Evolutionary conservation across 768 basidiomycete genomes (phyloP).

Genomic region (Chlorophyllum brunneum): DNA sequence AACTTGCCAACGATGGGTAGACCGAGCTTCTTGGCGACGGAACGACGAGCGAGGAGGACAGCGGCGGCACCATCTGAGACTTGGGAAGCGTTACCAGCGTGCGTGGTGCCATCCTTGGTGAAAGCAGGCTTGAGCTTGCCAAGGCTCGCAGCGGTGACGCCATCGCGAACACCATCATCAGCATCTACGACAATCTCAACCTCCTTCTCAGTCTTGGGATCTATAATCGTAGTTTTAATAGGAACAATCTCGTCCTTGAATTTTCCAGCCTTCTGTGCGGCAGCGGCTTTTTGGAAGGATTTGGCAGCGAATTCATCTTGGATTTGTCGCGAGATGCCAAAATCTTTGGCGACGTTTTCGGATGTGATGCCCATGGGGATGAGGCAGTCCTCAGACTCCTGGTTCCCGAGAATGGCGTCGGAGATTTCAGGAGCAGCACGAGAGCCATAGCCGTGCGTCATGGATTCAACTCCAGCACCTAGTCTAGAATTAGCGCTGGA

Average conservation of each 20-base stretch:
- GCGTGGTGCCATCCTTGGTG: constrained; percentile 67
- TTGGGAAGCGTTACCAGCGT: constrained; percentile 84
- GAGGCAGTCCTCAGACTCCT: constrained; percentile 77
- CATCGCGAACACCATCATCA: constrained; percentile 86
- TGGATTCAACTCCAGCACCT: constrained; percentile 89
- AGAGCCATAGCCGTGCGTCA: constrained; percentile 76
- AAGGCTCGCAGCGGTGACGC: constrained; percentile 75
- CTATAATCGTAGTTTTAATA: constrained; percentile 62
- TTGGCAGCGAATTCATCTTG: constrained; percentile 85
- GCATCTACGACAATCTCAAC: constrained; percentile 64
- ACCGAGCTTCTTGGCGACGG: constrained; percentile 74
- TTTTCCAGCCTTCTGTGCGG: constrained; percentile 75
- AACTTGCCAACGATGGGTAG: constrained; percentile 89
- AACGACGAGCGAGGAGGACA: constrained; percentile 77
- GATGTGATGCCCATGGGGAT: constrained; percentile 92
- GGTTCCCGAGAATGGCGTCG: constrained; percentile 57
- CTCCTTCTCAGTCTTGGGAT: constrained; percentile 72
- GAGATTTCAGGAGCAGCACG: constrained; percentile 55
- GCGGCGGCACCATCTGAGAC: constrained; percentile 93
- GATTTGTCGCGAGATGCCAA: constrained; percentile 62
- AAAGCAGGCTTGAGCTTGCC: constrained; percentile 87
- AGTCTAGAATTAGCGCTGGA: constrained; percentile 5
- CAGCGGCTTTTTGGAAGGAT: constrained; percentile 82
- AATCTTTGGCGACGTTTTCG: constrained; percentile 87
- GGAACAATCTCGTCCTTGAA: constrained; percentile 86